Conservation (phyloP, 306 rosid genomes). For the Clitoria ternatea region DNA sequence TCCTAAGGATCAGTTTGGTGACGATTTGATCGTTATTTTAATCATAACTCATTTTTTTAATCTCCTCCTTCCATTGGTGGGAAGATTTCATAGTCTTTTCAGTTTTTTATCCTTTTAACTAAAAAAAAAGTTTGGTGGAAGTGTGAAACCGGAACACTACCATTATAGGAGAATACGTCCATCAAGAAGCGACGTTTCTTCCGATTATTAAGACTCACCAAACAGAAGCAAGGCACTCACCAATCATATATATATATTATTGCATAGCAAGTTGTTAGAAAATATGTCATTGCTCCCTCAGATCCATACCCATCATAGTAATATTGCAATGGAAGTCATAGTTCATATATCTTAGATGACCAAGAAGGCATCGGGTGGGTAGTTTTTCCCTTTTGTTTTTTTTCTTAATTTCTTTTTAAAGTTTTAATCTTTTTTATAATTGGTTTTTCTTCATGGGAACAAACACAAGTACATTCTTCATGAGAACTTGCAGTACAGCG, state of each 20-base stretch:
- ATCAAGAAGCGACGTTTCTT: constrained; percentile 44
- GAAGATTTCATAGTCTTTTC: constrained; percentile 20
- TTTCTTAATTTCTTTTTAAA: background rate
- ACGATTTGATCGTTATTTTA: constrained; percentile 30
- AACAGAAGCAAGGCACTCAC: constrained; percentile 26
- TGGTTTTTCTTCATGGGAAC: background rate
- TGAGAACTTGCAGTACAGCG: constrained; percentile 22
- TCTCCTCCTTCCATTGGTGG: constrained; percentile 30
- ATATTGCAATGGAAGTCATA: constrained; percentile 30
- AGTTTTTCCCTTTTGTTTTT: background rate
- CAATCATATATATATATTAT: constrained; percentile 35
- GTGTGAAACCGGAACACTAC: constrained; percentile 30
- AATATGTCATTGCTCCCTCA: constrained; percentile 16
- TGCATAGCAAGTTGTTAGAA: constrained; percentile 37
- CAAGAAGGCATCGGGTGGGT: background rate
- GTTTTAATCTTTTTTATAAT: background rate
- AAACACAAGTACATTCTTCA: constrained; percentile 20
- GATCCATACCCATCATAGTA: constrained; percentile 35
- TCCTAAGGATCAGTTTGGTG: constrained; percentile 32
- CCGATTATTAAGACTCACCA: constrained; percentile 34
- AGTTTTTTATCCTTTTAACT: background rate
- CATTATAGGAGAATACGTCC: constrained; percentile 33
- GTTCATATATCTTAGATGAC: constrained; percentile 26
- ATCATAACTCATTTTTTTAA: background rate
- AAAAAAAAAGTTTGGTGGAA: constrained; percentile 36